Base-by-base conservation (phyloP, 176 grass and related monocot species). In the Oryza rufipogon region DNA sequence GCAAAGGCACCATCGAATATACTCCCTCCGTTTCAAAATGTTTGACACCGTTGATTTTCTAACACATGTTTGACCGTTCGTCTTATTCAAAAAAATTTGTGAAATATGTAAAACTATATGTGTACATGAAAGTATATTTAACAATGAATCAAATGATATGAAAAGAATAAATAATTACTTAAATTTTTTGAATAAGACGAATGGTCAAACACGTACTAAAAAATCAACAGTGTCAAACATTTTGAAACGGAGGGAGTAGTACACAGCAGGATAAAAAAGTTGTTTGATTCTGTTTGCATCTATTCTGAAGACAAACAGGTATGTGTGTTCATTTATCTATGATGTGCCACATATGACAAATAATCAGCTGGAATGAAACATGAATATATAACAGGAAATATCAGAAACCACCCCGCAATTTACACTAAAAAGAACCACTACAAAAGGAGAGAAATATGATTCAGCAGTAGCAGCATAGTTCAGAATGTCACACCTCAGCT, bases 401-500 rank as follows among this genome's bases (percentile, higher is more conserved):
- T 34, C 41, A 83, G 44, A 9, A 56, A 73, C 56, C 28, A 67
- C 1, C 3, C 1, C 3, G 22, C 25, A 41, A 19, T 56, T 56
- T 56, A 19, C 15, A 4, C 16, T 56, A 19, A 19, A 17, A 56
- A 44, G 42, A 58, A 58, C 14, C 17, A 47, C 0, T 7, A 22
- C 34, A 48, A 23, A 39, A 3, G 60, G 73, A 42, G 11, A 90
- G 67, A 12, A 83, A 34, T 17, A 67, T 5, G 42, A 75, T 14
- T 7, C 28, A 38, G 56, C 33, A 9, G 4, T 54, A 46, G 44
- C 45, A 47, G 47, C 20, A 76, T 11, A 90, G 22, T 83, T 90
- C 23, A 66, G 22, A 64, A 84, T 25, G 9, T 83, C 25, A 0
- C 0, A 17, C 64, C 33, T 51, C 28, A 76, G 64, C 52, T 64